These are phyloP conservation scores for Irineochytrium annulatum DNA, from an alignment of 192 early-diverging fungal species.

Conservation along the genomic window DNA sequence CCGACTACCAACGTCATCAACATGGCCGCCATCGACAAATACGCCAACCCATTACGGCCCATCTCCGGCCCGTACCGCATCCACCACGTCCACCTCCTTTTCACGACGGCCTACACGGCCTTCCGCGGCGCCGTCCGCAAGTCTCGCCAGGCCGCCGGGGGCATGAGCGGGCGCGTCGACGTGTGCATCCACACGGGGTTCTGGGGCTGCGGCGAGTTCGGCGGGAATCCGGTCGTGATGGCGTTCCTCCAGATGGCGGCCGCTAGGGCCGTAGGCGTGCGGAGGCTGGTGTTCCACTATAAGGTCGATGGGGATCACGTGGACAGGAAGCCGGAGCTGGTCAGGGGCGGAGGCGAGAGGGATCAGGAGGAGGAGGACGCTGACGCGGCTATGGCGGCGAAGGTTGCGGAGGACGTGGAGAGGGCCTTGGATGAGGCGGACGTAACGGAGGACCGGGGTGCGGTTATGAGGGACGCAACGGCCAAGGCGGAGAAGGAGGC, in stretches of 20 bases:
- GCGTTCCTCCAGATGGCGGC: slow-evolving; percentile 28
- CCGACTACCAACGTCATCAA: slow-evolving; percentile 20
- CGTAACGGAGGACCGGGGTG: too few species aligned
- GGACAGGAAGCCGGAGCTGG: not conserved
- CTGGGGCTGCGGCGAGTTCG: slow-evolving; percentile 30
- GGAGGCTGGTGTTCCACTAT: slow-evolving; percentile 18
- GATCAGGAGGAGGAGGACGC: too few species aligned
- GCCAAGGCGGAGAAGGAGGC: too few species aligned
- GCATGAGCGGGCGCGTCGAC: slow-evolving; percentile 1
- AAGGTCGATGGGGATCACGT: not conserved
- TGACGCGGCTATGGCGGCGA: too few species aligned
- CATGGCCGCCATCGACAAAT: slow-evolving; percentile 28
- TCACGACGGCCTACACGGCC: slow-evolving; percentile 27
- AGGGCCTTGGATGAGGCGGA: too few species aligned
- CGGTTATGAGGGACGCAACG: too few species aligned
- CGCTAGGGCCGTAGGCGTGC: slow-evolving; percentile 14
- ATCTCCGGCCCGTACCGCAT: slow-evolving; percentile 10
- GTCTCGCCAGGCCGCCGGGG: slow-evolving; percentile 3
- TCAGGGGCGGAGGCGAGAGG: too few species aligned
- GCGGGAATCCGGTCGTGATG: slow-evolving; percentile 21
- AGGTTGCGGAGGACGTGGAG: too few species aligned
- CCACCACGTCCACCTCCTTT: slow-evolving; percentile 21
- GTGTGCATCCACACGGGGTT: slow-evolving; percentile 24
- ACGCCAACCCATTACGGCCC: slow-evolving; percentile 23
- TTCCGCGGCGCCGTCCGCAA: slow-evolving; percentile 24